Conservation (phyloP, 768 basidiomycete genomes). For the Omphalotus guepiniiformis region DNA sequence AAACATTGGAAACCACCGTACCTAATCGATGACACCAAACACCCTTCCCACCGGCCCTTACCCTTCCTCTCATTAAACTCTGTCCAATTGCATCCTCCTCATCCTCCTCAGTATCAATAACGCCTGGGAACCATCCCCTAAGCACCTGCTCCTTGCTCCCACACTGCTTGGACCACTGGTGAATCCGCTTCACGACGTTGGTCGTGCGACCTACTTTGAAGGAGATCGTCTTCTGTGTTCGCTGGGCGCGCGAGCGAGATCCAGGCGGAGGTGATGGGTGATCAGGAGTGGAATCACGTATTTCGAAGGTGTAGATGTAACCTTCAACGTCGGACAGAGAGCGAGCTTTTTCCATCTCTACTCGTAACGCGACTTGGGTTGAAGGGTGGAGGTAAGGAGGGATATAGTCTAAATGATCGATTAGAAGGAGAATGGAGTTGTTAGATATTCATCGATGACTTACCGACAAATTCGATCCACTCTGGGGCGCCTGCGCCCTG, state of each 20-base stretch:
- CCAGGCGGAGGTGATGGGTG: neutral
- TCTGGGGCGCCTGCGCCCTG: slow-evolving; percentile 14
- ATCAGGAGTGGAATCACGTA: slow-evolving; percentile 48
- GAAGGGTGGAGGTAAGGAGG: slow-evolving; percentile 56
- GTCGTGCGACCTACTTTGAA: slow-evolving; percentile 79
- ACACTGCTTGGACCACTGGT: slow-evolving; percentile 82
- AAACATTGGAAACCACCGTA: neutral
- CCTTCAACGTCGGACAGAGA: slow-evolving; percentile 54
- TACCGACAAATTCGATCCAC: slow-evolving; percentile 60
- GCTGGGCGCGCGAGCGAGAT: neutral
- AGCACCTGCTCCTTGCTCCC: slow-evolving; percentile 70
- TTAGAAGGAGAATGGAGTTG: slow-evolving; percentile 10
- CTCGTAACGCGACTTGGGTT: slow-evolving; percentile 53
- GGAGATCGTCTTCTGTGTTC: slow-evolving; percentile 33
- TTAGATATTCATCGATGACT: slow-evolving; percentile 14
- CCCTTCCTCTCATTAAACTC: slow-evolving; percentile 61
- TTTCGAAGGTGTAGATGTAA: slow-evolving; percentile 81
- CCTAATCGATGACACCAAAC: slow-evolving; percentile 70
- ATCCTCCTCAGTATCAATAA: slow-evolving; percentile 35
- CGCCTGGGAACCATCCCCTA: slow-evolving; percentile 70
- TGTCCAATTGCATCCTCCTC: slow-evolving; percentile 26
- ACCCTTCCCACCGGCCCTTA: slow-evolving; percentile 57
- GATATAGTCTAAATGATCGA: slow-evolving; percentile 57
- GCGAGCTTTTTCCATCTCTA: slow-evolving; percentile 46
- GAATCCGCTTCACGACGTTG: slow-evolving; percentile 67